Conservation (phyloP, 176 grass and related monocot species). For the Zoysia pacifica region DNA sequence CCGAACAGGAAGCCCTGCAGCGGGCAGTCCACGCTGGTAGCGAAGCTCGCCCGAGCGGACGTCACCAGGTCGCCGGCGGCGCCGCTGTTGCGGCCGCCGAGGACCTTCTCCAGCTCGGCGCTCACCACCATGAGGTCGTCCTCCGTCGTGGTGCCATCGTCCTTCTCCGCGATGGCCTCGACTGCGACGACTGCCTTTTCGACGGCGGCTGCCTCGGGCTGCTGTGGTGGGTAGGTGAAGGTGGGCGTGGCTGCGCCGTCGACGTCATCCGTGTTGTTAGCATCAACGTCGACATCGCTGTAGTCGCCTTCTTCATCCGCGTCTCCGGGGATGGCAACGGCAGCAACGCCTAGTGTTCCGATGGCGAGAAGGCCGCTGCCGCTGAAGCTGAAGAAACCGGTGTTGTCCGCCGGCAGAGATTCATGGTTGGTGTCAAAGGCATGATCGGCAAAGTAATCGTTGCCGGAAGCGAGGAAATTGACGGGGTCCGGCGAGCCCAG, state of each 20-base stretch:
- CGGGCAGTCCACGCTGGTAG: slow-evolving; percentile 59
- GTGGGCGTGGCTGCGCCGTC: slow-evolving; percentile 43
- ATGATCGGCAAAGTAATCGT: slow-evolving; percentile 35
- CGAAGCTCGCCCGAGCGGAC: slow-evolving; percentile 78
- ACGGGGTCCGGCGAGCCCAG: slow-evolving; percentile 49
- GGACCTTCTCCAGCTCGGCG: slow-evolving; percentile 86
- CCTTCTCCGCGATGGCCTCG: slow-evolving; percentile 79
- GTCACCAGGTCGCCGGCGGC: slow-evolving; percentile 37
- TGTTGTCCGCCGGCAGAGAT: background rate
- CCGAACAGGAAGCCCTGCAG: slow-evolving; percentile 90
- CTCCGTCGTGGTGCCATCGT: slow-evolving; percentile 71
- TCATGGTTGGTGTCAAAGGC: slow-evolving; percentile 28
- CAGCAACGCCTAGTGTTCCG: slow-evolving; percentile 57
- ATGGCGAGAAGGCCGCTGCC: slow-evolving; percentile 63
- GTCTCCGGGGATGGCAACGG: slow-evolving; percentile 25
- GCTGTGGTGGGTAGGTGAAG: slow-evolving; percentile 30
- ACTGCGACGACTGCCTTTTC: slow-evolving; percentile 46
- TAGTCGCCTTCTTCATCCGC: background rate
- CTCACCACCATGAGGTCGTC: slow-evolving; percentile 82
- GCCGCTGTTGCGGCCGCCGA: slow-evolving; percentile 48
- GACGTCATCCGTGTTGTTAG: background rate
- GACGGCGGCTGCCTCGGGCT: background rate
- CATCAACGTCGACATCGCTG: background rate
- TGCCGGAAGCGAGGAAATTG: slow-evolving; percentile 9
- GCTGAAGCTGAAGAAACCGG: slow-evolving; percentile 45